Evolutionary conservation across 768 basidiomycete species (phyloP).

Genomic region (Pulveroboletus sp.): DNA sequence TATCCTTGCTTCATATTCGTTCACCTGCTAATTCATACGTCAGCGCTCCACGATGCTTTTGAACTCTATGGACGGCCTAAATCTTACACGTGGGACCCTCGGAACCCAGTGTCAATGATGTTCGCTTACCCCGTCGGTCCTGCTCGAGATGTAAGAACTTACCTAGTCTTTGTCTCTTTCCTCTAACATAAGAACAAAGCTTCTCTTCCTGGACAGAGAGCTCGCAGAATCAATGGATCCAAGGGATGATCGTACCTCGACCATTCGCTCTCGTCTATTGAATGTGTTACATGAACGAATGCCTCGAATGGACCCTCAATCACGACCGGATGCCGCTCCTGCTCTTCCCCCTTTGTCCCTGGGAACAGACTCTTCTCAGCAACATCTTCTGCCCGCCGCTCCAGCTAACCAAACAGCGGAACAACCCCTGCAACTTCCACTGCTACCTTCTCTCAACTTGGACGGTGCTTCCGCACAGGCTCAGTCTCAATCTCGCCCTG

Average conservation of each 20-base stretch:
- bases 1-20: slow-evolving; percentile 5
- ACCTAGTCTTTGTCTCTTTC: neutral
- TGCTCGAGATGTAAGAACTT: slow-evolving; percentile 66
- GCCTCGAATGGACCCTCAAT: slow-evolving; percentile 36
- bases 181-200: slow-evolving; percentile 40
- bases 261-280: slow-evolving; percentile 59
- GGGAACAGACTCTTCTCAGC: slow-evolving; percentile 18
- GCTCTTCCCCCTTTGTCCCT: slow-evolving; percentile 18
- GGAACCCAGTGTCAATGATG: slow-evolving; percentile 80
- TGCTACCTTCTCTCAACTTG: slow-evolving; percentile 63
- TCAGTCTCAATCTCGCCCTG: slow-evolving; percentile 12
- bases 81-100: slow-evolving; percentile 86
- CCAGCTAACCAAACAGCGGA: slow-evolving; percentile 9
- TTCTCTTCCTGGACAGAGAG: slow-evolving; percentile 86
- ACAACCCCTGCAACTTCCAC: slow-evolving; percentile 31
- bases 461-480: slow-evolving; percentile 22
- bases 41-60: slow-evolving; percentile 85
- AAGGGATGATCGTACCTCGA: slow-evolving; percentile 73
- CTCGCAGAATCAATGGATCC: slow-evolving; percentile 75
- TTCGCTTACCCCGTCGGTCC: slow-evolving; percentile 92
- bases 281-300: slow-evolving; percentile 64
- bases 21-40: slow-evolving; percentile 10
- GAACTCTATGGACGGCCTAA: slow-evolving; percentile 86
- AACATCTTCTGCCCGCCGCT: slow-evolving; percentile 27
- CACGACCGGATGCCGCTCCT: slow-evolving; percentile 9